These are phyloP conservation scores for Fusarium longipes DNA, from an alignment of 2,329 filamentous ascomycete species.

Conservation along the genomic window DNA sequence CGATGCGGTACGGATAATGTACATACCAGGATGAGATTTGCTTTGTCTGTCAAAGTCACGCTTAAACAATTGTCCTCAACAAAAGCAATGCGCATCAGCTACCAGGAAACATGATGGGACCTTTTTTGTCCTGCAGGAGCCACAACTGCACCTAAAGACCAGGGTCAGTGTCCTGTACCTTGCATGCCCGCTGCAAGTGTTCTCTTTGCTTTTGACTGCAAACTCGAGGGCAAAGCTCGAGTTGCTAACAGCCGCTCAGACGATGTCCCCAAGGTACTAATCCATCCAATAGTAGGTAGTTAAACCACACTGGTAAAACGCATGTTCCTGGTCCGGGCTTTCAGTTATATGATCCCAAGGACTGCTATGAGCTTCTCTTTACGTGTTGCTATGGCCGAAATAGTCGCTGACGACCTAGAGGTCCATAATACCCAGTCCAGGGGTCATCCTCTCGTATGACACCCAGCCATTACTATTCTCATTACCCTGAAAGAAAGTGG, in stretches of 20 bases:
- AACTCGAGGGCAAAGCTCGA: constrained; percentile 19
- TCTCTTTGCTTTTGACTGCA: constrained; percentile 17
- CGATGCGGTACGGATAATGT: not conserved
- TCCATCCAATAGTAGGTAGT: not conserved
- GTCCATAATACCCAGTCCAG: constrained; percentile 3
- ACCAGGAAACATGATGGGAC: constrained; percentile 12
- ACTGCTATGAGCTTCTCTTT: constrained; percentile 12
- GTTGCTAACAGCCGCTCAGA: not conserved
- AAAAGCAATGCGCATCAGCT: constrained; percentile 30
- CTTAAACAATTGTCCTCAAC: not conserved
- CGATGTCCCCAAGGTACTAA: not conserved
- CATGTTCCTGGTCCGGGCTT: constrained; percentile 32
- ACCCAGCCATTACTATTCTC: constrained; percentile 6
- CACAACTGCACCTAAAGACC: constrained; percentile 31
- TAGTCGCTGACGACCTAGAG: constrained; percentile 23
- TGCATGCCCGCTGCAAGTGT: not conserved
- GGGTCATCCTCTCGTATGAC: constrained; percentile 2
- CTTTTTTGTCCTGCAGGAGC: constrained; percentile 16
- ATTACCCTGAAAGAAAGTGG: constrained; percentile 3
- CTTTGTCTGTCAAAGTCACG: constrained; percentile 13
- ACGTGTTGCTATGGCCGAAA: constrained; percentile 11
- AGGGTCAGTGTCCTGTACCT: constrained; percentile 5
- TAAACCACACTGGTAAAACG: constrained; percentile 5
- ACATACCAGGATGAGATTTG: not conserved
- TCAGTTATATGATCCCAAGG: constrained; percentile 5